Evolutionary conservation across 192 early-diverging fungal genomes (phyloP).

Genomic region (Backusella psychrophila): DNA sequence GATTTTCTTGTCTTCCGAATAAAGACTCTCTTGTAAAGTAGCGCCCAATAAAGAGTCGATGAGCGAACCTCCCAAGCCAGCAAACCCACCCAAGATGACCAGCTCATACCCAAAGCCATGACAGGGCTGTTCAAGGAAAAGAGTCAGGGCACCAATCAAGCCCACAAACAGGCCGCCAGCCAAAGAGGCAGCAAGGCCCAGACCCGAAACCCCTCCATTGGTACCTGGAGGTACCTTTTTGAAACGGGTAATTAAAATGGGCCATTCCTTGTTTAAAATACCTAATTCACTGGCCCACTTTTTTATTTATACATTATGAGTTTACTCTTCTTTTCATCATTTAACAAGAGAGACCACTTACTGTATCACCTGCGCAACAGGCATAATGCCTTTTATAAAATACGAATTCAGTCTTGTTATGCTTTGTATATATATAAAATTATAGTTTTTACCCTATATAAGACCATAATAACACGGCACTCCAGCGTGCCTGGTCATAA

Average conservation of each 20-base stretch:
- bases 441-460: conserved; percentile 43
- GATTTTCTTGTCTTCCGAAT: conserved; percentile 60
- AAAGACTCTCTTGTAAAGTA: conserved; percentile 73
- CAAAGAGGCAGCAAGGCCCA: conserved; percentile 78
- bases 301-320: not conserved
- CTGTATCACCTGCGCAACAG: conserved; percentile 59
- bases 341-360: conserved; percentile 18
- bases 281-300: conserved; percentile 91
- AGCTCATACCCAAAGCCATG: conserved; percentile 39
- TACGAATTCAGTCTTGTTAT: not conserved
- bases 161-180: conserved; percentile 75
- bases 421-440: not conserved
- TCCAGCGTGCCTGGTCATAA: conserved; percentile 26
- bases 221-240: conserved; percentile 85
- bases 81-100: conserved; percentile 54
- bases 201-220: conserved; percentile 78
- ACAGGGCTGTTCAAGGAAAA: conserved; percentile 49
- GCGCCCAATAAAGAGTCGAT: conserved; percentile 87
- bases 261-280: conserved; percentile 69
- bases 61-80: conserved; percentile 77
- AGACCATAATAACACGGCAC: conserved; percentile 39
- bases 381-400: conserved; percentile 43
- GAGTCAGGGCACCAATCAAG: conserved; percentile 48
- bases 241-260: conserved; percentile 79
- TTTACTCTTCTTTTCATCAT: not conserved